phyloP scores from a whole-genome alignment of 2,329 filamentous ascomycete species.

The Teratosphaeria gauchensis region DNA sequence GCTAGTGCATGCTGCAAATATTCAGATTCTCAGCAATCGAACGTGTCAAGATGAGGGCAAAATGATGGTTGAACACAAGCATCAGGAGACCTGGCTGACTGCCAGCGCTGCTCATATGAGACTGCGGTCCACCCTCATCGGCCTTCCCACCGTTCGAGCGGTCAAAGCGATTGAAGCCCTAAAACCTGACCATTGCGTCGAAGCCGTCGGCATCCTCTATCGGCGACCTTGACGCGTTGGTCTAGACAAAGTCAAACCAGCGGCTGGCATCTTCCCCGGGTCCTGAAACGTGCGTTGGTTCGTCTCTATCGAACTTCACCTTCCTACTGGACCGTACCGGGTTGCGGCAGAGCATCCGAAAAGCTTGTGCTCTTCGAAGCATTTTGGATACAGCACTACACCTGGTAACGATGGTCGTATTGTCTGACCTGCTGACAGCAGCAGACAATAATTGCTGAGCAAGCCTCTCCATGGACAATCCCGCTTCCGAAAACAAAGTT shows the following conservation, averaged over 20 bases:
- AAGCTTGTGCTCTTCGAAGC: background rate
- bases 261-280: background rate
- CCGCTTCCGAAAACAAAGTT: background rate
- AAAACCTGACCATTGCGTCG: background rate
- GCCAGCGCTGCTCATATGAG: too few relatives aligned
- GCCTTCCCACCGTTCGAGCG: too few relatives aligned
- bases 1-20: background rate
- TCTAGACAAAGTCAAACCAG: background rate
- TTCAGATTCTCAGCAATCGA: background rate
- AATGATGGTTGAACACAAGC: background rate
- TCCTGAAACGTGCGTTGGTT: background rate
- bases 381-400: background rate
- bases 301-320: background rate
- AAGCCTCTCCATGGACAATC: background rate
- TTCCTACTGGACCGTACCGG: background rate
- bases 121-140: too few relatives aligned
- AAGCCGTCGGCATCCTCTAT: background rate
- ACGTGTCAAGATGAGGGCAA: background rate
- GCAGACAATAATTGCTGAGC: background rate
- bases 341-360: background rate
- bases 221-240: background rate
- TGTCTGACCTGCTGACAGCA: background rate
- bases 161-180: background rate
- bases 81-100: background rate
- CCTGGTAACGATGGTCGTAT: background rate